Conservation (phyloP, 2,329 filamentous ascomycete genomes). For the Albifimbria verrucaria region DNA sequence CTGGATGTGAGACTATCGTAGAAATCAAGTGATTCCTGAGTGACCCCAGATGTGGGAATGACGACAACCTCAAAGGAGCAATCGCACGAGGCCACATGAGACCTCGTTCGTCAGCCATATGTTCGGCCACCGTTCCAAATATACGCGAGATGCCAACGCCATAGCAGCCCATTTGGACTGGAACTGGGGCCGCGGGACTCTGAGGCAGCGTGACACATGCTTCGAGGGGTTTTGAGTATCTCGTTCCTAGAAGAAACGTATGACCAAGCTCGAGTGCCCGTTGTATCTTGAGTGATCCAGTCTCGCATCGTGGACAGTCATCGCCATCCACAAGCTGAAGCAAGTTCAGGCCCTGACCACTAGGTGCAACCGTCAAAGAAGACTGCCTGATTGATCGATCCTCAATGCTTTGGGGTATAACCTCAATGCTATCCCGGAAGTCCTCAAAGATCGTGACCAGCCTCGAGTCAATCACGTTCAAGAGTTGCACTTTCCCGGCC, state of each 20-base stretch:
- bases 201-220: constrained; percentile 52
- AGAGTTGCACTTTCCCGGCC: constrained; percentile 10
- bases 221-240: constrained; percentile 75
- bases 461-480: constrained; percentile 33
- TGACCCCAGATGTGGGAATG: constrained; percentile 47
- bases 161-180: constrained; percentile 93
- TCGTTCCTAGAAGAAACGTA: constrained; percentile 88
- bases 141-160: constrained; percentile 92
- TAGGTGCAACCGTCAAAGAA: constrained; percentile 28
- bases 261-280: constrained; percentile 88
- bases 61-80: constrained; percentile 80
- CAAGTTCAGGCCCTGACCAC: constrained; percentile 51
- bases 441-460: constrained; percentile 20
- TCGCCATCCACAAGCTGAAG: constrained; percentile 66
- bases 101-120: constrained; percentile 66
- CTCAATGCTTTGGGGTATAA: constrained; percentile 16
- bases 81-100: constrained; percentile 86
- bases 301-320: constrained; percentile 65
- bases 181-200: constrained; percentile 31
- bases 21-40: constrained; percentile 50
- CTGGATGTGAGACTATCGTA: constrained; percentile 56
- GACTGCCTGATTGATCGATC: constrained; percentile 14
- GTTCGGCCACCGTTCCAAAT: constrained; percentile 79
- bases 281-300: constrained; percentile 60
- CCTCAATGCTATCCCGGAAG: constrained; percentile 18